Conservation (phyloP, 2,329 filamentous ascomycete genomes). For the Septoria linicola region DNA sequence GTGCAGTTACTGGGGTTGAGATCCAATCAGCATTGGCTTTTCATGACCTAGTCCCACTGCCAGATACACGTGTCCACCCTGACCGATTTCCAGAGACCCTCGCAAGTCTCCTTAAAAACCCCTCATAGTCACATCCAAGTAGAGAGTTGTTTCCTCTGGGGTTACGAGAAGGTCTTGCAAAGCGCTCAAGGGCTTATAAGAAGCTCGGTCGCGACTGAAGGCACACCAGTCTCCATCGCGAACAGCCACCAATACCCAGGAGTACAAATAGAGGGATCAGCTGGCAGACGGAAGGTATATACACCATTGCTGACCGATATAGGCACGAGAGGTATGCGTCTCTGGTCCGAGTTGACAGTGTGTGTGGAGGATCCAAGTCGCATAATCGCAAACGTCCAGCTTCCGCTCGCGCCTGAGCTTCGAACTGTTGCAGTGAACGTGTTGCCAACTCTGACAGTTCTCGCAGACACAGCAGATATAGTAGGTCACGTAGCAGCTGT, state of each 20-base stretch:
- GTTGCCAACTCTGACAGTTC: slow-evolving; percentile 7
- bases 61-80: too few relatives aligned
- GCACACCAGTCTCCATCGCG: slow-evolving; percentile 4
- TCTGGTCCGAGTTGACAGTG: slow-evolving; percentile 59
- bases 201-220: neutral
- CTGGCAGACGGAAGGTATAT: neutral
- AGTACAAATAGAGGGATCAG: slow-evolving; percentile 1
- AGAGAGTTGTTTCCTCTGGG: too few relatives aligned
- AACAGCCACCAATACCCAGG: slow-evolving; percentile 6
- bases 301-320: neutral
- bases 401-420: slow-evolving; percentile 4
- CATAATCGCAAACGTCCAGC: slow-evolving; percentile 39
- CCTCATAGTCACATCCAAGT: too few relatives aligned
- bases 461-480: neutral
- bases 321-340: slow-evolving; percentile 45
- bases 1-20: too few relatives aligned
- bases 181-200: neutral
- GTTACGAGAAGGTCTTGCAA: too few relatives aligned
- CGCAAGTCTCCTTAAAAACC: too few relatives aligned
- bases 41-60: too few relatives aligned
- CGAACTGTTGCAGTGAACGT: slow-evolving; percentile 36
- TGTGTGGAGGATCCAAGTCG: slow-evolving; percentile 54
- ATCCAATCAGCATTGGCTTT: too few relatives aligned
- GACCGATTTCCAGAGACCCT: too few relatives aligned
- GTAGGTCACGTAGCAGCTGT: neutral